Base-by-base conservation (phyloP, 495 filamentous ascomycete genomes). In the Xylaria curta region DNA sequence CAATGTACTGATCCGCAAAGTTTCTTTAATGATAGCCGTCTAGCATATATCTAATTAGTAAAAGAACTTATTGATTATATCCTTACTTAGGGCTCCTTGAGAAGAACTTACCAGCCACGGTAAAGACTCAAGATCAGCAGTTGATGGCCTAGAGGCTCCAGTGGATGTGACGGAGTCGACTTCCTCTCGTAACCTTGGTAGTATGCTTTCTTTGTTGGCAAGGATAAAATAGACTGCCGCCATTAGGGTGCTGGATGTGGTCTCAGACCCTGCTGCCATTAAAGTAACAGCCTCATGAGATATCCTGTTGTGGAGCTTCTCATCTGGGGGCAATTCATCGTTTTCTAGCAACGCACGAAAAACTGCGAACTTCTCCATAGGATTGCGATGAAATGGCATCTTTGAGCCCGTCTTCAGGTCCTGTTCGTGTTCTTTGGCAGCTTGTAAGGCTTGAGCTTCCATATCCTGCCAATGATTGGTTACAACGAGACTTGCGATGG, bases 251-350 rank as follows among this genome's bases (percentile, higher is more conserved):
- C 40, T 69, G 0, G 66, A 13, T 8, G 54, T 60, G 0, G 66
- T 69, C 44, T 69, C 66, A 7, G 38, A 17, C 8, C 66, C 66
- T 5, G 66, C 66, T 46, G 66, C 66, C 54, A 69, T 33, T 2
- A 69, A 19, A 17, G 66, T 69, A 33, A 69, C 66, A 17, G 66
- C 66, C 26, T 69, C 66, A 12, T 69, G 66, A 6, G 54, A 69
- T 10, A 69, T 69, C 15, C 66, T 38, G 3, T 69, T 36, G 42
- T 46, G 61, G 1, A 17, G 40, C 13, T 69, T 69, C 42, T 69
- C 66, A 7, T 38, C 13, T 17, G 66, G 8, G 1, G 66, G 66
- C 10, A 69, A 24, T 12, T 26, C 66, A 19, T 47, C 7, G 42
- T 69, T 24, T 33, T 69, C 40, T n/a, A 60, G 40, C 42, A 69